These are phyloP conservation scores for Colletotrichum abscissum DNA, from an alignment of 2,329 filamentous ascomycete genomes.

Conservation along the genomic window DNA sequence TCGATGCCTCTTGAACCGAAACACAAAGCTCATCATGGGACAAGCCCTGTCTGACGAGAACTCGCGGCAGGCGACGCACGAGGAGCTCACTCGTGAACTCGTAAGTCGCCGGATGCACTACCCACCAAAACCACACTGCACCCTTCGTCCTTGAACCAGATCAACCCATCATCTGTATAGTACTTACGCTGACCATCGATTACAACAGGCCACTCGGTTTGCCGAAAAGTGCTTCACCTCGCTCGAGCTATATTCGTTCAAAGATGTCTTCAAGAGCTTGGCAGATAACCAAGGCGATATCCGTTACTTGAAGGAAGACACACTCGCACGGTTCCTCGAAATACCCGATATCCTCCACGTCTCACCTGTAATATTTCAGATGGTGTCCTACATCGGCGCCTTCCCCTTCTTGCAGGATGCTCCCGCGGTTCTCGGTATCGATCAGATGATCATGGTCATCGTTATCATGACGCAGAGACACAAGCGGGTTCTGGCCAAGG, in stretches of 20 bases:
- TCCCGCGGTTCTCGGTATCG: constrained; percentile 75
- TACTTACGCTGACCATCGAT: constrained; percentile 10
- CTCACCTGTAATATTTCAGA: constrained; percentile 77
- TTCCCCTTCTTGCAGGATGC: constrained; percentile 80
- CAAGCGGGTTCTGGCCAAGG: constrained; percentile 69
- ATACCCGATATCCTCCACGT: constrained; percentile 76
- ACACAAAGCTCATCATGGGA: constrained; percentile 55
- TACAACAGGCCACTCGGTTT: constrained; percentile 68
- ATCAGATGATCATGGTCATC: constrained; percentile 78
- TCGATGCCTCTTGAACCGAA: background rate
- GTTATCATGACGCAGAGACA: constrained; percentile 79
- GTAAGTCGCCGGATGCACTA: constrained; percentile 47
- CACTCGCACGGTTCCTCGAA: constrained; percentile 77
- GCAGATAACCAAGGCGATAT: constrained; percentile 72
- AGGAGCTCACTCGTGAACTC: constrained; percentile 63
- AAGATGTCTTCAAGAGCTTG: constrained; percentile 77
- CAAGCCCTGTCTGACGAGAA: constrained; percentile 61
- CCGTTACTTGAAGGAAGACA: constrained; percentile 76
- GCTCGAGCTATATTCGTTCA: constrained; percentile 79
- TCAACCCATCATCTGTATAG: background rate
- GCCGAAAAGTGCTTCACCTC: constrained; percentile 77
- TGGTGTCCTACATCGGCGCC: constrained; percentile 76
- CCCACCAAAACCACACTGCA: background rate
- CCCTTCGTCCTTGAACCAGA: background rate
- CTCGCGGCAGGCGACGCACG: constrained; percentile 57